Conservation (phyloP, 2,329 filamentous ascomycete genomes). For the Macrophomina tecta region DNA sequence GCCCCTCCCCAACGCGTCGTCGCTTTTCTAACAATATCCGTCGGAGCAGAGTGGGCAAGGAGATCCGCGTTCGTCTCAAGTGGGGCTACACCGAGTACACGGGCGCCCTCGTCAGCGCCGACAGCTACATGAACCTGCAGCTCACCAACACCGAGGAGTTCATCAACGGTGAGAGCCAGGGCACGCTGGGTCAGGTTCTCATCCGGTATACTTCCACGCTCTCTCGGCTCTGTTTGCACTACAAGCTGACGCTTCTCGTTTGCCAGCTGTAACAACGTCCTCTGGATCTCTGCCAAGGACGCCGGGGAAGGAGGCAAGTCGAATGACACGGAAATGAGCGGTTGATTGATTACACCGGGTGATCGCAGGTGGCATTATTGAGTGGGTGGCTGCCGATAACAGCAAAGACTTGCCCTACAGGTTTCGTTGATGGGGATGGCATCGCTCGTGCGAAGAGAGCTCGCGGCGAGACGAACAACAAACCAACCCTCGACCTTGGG, state of each 20-base stretch:
- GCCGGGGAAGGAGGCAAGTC: slow-evolving; percentile 37
- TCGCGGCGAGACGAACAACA: too few relatives aligned
- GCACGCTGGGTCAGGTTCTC: slow-evolving; percentile 85
- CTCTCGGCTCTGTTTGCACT: background rate
- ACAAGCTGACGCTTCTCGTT: background rate
- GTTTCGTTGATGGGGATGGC: too few relatives aligned
- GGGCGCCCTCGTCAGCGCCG: slow-evolving; percentile 87
- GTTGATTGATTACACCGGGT: slow-evolving; percentile 22
- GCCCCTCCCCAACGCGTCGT: background rate
- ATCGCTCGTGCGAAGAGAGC: too few relatives aligned
- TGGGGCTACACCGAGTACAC: slow-evolving; percentile 99
- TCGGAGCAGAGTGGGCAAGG: slow-evolving; percentile 72
- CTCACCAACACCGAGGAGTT: slow-evolving; percentile 90
- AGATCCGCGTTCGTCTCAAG: slow-evolving; percentile 91
- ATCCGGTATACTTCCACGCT: slow-evolving; percentile 69
- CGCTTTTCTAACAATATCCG: background rate
- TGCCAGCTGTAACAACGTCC: slow-evolving; percentile 89
- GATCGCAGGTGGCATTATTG: background rate
- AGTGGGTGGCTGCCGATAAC: too few relatives aligned
- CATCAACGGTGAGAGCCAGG: slow-evolving; percentile 84
- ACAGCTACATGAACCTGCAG: slow-evolving; percentile 99
- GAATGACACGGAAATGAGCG: slow-evolving; percentile 31
- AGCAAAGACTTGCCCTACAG: too few relatives aligned
- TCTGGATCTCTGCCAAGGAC: slow-evolving; percentile 76
- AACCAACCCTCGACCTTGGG: too few relatives aligned